Base-by-base conservation (phyloP, 2,329 filamentous ascomycete genomes). In the Paraconiothyrium sp. region DNA sequence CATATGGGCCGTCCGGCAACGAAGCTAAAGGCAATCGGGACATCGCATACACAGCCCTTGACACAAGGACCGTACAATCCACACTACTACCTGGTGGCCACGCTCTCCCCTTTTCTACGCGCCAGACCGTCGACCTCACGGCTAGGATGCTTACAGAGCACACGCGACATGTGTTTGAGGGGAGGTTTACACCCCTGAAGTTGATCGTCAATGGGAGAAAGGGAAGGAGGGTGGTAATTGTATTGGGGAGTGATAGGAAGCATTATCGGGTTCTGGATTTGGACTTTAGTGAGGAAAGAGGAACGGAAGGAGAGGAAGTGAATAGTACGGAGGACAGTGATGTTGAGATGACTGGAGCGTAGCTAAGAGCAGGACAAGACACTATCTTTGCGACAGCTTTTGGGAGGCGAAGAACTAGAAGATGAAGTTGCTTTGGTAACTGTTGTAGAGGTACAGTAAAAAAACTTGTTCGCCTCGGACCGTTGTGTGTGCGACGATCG, bases 191-290 rank as follows among this genome's bases (percentile, higher is more conserved):
- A 46, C 86, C 87, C 0, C 60, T 82, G 24, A 78, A 77, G 59
- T 65, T 89, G 7, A 79, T 85, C 37, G 82, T 88, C 2, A 88
- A 88, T 67, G 86, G 86, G 22, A 77, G 85, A 11, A 82, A 82
- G 59, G 84, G 82, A 0, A 78, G 86, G 64, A 75, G 84, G 60
- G 82, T 84, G 3, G 78, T 86, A 22, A 83, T 86, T 56, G 83
- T 89, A 32, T 70, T 89, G 62, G 86, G 85, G 48, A 80, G 83
- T 32, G 83, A 86, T 69, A 75, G 79, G 39, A 79, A 84, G 70
- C 82, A 84, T 61, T 88, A 86, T 73, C 80, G 83, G 51, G 83
- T 88, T 14, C 75, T 88, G 60, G 86, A 89, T 73, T 69, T 89
- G 65, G 86, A 81, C 64, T 79, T 76, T 43, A 73, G 70, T 39